These are phyloP conservation scores for Barnettozyma botsteinii DNA, from an alignment of 805 yeast genomes.

Conservation along the genomic window DNA sequence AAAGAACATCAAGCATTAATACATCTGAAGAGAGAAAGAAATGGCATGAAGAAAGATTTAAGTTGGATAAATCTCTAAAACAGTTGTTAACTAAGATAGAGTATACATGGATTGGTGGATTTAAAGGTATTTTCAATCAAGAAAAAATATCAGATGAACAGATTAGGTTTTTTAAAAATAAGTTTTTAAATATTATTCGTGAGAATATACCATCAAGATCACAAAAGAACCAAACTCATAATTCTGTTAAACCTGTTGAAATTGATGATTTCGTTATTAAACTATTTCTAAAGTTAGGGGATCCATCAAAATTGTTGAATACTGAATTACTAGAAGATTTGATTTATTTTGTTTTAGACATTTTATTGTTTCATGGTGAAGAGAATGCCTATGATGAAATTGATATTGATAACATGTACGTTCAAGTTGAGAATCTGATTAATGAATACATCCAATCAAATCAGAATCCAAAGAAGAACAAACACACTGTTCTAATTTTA, in stretches of 20 bases:
- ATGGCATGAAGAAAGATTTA: constrained; percentile 77
- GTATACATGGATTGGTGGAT: constrained; percentile 71
- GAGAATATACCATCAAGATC: constrained; percentile 44
- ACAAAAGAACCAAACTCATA: constrained; percentile 28
- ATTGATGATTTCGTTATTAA: constrained; percentile 44
- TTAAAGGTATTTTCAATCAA: constrained; percentile 53
- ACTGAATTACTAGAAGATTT: constrained; percentile 54
- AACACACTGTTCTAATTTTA: constrained; percentile 66
- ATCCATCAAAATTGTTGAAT: constrained; percentile 26
- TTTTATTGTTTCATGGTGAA: constrained; percentile 57
- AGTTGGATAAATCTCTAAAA: constrained; percentile 51
- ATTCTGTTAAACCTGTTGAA: constrained; percentile 23
- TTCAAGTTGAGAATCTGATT: constrained; percentile 45
- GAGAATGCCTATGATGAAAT: constrained; percentile 60
- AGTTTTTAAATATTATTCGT: constrained; percentile 36
- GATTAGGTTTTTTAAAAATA: constrained; percentile 30
- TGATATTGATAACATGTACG: constrained; percentile 49
- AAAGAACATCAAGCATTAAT: constrained; percentile 44
- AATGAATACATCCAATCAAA: constrained; percentile 25
- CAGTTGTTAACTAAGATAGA: constrained; percentile 55
- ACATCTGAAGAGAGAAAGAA: constrained; percentile 53
- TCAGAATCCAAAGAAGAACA: constrained; percentile 12
- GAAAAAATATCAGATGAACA: constrained; percentile 22
- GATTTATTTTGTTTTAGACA: constrained; percentile 55
- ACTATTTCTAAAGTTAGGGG: constrained; percentile 45